Conservation (phyloP, 176 grass and related monocot species). For the Elaeis guineensis region DNA sequence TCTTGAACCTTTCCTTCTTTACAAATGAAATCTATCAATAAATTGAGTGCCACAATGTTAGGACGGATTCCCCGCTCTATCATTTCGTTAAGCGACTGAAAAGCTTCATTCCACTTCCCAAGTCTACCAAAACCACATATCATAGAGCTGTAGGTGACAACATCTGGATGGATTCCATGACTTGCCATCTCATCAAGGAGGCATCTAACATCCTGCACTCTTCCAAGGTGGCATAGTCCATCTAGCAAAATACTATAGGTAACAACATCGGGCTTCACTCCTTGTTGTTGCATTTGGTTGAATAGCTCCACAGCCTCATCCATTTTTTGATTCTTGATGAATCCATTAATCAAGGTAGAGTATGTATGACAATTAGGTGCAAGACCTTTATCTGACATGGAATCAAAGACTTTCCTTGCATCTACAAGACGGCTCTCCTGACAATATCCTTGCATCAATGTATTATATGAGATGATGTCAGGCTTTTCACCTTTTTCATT, state of each 20-base stretch:
- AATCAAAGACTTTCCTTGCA: conserved; percentile 1
- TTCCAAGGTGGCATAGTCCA: neutral
- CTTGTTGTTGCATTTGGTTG: conserved; percentile 6
- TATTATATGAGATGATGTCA: neutral
- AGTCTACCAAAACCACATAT: too few relatives aligned
- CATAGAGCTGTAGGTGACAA: too few relatives aligned
- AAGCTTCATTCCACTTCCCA: too few relatives aligned
- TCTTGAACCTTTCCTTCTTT: too few relatives aligned
- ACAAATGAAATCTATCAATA: too few relatives aligned
- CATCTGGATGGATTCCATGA: too few relatives aligned
- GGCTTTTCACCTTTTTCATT: conserved; percentile 1
- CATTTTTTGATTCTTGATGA: conserved; percentile 8
- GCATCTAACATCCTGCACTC: too few relatives aligned
- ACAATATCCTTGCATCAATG: conserved; percentile 15
- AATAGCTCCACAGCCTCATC: conserved; percentile 15
- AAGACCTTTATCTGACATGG: conserved; percentile 17
- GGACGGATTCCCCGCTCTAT: too few relatives aligned
- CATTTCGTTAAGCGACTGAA: too few relatives aligned
- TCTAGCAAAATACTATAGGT: neutral
- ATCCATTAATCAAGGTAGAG: neutral
- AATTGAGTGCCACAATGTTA: too few relatives aligned
- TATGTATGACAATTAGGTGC: neutral
- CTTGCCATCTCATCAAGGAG: too few relatives aligned
- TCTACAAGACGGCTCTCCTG: neutral
- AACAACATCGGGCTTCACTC: neutral